Base-by-base conservation (phyloP, 345 rosid species). In the Sapria himalayana region DNA sequence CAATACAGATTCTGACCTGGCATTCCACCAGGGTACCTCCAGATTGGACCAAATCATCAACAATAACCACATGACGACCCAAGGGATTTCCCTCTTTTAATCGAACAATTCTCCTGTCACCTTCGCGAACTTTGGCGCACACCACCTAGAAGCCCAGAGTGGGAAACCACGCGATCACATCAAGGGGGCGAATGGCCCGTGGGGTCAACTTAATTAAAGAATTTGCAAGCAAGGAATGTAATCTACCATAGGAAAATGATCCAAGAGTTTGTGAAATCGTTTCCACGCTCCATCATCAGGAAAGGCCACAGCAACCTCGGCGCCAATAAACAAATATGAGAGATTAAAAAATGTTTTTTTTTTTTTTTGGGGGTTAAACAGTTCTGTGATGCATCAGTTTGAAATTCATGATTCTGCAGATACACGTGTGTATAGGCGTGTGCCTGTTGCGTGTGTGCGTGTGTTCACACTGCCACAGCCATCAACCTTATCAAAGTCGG, bases 241-340 rank as follows among this genome's bases (percentile, higher is more conserved):
- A 72, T 78, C 43, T 37, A 89, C 98, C 64, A 51, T 69, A 12
- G 93, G 92, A 49, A 70, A 89, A 49, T 77, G 66, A 64, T 73
- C 86, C 58, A 89, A 65, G 54, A 69, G 65, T 67, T 76, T 79
- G 74, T 89, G 95, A 66, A 82, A 89, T 48, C 95, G 85, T 68
- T 89, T 89, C 93, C 95, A 89, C 32, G 98, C 98, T 60, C 98
- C 98, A 60, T 89, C 98, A 60, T 89, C 98, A 2, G 98, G 95
- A 71, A 89, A 89, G 39, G 95, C 98, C 33, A 89, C 73, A 39
- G 77, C 69, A 33, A 89, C 47, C 98, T 89, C 45, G 18, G 12
- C 43, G 12, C 11, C 17, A 1, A 22, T 16, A 39, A 9, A 39
- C 9, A 7, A 29, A 35, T 9, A 13, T 2, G 7, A 17, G 31